Conservation (phyloP, 78 protist genomes). For the Neovahlkampfia damariscottae region DNA sequence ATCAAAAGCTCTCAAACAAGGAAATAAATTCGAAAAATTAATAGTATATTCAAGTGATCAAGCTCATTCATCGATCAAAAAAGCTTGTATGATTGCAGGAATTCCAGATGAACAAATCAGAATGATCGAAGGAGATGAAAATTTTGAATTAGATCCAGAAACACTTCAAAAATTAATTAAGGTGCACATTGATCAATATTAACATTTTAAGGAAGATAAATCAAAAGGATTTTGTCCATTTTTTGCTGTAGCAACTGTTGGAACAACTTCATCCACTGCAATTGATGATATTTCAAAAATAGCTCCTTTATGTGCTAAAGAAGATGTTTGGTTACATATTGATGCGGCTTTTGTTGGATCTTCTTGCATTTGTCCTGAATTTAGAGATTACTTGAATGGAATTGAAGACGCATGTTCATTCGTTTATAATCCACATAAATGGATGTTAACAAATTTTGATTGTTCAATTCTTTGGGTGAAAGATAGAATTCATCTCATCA, state of each 20-base stretch:
- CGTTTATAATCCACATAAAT: constrained; percentile 33
- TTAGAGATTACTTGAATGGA: neutral
- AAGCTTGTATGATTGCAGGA: too few species aligned
- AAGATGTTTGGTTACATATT: constrained; percentile 43
- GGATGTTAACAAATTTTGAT: constrained; percentile 29
- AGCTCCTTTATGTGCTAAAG: neutral
- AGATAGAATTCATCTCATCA: neutral
- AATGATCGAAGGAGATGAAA: too few species aligned
- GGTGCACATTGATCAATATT: neutral
- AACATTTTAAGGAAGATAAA: neutral
- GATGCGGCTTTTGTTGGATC: constrained; percentile 43
- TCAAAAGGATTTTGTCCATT: constrained; percentile 29
- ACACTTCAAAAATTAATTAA: too few species aligned
- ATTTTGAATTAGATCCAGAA: too few species aligned
- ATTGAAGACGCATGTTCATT: constrained; percentile 7
- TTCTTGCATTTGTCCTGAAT: constrained; percentile 30
- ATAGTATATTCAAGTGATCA: too few species aligned
- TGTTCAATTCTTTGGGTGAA: constrained; percentile 21
- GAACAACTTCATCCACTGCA: constrained; percentile 35
- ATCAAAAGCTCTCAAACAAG: neutral
- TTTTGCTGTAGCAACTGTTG: constrained; percentile 19
- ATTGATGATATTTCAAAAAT: constrained; percentile 10
- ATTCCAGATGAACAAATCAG: too few species aligned
- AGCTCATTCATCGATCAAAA: too few species aligned
- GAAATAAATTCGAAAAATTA: neutral